These are phyloP conservation scores for Vigna hirtella DNA, from an alignment of 306 rosid species.

Conservation along the genomic window DNA sequence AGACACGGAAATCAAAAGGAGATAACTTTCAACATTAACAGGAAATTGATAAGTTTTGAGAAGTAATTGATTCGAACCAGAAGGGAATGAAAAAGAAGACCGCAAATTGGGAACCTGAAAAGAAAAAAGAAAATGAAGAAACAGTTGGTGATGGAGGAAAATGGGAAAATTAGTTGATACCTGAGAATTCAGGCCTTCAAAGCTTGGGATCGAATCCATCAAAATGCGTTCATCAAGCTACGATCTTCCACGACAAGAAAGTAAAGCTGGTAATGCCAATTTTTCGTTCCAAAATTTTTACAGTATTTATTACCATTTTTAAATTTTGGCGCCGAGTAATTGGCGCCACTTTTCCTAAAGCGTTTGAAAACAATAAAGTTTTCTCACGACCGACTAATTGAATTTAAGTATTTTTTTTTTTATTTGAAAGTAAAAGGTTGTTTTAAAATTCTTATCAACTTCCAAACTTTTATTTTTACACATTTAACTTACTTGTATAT, in stretches of 20 bases:
- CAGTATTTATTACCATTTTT: not conserved
- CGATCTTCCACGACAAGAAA: not conserved
- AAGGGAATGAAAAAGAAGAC: constrained; percentile 52
- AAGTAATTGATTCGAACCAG: constrained; percentile 58
- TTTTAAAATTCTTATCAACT: too few species aligned
- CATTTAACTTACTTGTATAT: too few species aligned
- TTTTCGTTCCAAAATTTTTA: not conserved
- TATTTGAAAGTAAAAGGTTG: too few species aligned
- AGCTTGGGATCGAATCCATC: constrained; percentile 49
- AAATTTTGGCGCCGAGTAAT: constrained; percentile 24
- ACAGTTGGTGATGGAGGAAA: not conserved
- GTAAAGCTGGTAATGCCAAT: too few species aligned
- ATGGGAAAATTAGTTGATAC: constrained; percentile 38
- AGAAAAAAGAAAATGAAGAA: not conserved
- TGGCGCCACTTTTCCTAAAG: constrained; percentile 35
- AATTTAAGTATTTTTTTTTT: too few species aligned
- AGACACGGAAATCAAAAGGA: not conserved
- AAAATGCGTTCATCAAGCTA: not conserved
- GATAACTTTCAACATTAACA: not conserved
- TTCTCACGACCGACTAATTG: too few species aligned
- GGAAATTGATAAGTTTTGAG: not conserved
- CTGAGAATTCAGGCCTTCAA: constrained; percentile 51
- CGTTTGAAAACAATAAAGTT: not conserved
- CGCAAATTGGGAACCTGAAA: constrained; percentile 52
- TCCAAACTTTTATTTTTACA: too few species aligned